phyloP scores from a whole-genome alignment of 345 rosid species.

The Rubroshorea leprosula region DNA sequence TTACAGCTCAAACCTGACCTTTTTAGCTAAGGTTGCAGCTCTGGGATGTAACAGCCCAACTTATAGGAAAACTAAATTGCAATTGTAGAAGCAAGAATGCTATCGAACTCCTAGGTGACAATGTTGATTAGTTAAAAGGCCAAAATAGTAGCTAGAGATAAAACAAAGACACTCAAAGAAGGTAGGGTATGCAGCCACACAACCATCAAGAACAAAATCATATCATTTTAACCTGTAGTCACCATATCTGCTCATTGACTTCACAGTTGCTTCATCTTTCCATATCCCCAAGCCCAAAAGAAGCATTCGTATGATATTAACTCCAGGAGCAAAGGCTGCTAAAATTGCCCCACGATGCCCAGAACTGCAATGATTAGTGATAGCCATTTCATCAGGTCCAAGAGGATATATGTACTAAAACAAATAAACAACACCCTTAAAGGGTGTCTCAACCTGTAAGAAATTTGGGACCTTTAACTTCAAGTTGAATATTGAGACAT shows the following conservation, averaged over 20 bases:
- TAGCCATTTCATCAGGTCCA: slow-evolving; percentile 10
- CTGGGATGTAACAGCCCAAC: too few species aligned
- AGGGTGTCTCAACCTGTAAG: too few species aligned
- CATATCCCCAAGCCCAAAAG: slow-evolving; percentile 68
- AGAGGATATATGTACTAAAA: slow-evolving; percentile 7
- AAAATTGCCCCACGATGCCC: slow-evolving; percentile 71
- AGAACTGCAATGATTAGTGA: slow-evolving; percentile 44
- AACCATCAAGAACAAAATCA: not conserved
- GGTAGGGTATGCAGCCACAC: not conserved
- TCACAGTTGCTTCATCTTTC: slow-evolving; percentile 81
- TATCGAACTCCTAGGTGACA: too few species aligned
- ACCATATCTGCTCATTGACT: slow-evolving; percentile 96
- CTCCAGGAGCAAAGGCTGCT: slow-evolving; percentile 63
- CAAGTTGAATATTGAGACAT: too few species aligned
- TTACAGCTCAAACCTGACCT: too few species aligned
- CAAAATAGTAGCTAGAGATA: not conserved
- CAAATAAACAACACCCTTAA: too few species aligned
- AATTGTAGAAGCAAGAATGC: too few species aligned
- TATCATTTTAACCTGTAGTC: slow-evolving; percentile 54
- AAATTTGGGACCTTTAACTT: too few species aligned
- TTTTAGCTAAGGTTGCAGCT: too few species aligned
- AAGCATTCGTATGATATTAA: slow-evolving; percentile 66
- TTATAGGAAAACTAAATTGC: too few species aligned
- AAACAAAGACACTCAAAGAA: slow-evolving; percentile 14
- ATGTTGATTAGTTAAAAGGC: not conserved